Percentiles rank a stretch among this genome's conserved stretches.
These are phyloP conservation scores for Neopestalotiopsis sp. DNA, from an alignment of 2,329 filamentous ascomycete genomes.

Conservation along the genomic window DNA sequence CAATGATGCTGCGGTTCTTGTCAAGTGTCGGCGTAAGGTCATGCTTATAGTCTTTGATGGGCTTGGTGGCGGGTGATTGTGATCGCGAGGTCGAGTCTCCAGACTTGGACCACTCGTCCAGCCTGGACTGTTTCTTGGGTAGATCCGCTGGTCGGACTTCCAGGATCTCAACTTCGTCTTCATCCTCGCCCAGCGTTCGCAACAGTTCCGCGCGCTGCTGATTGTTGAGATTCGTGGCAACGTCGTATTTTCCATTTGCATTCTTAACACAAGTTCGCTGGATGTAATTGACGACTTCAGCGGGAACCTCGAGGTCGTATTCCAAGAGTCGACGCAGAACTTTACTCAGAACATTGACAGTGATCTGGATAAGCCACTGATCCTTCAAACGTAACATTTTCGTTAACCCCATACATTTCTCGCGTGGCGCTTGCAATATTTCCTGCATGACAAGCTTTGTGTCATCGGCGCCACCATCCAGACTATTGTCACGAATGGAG, in stretches of 20 bases:
- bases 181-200: constrained; percentile 64
- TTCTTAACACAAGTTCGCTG: constrained; percentile 70
- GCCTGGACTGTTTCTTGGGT: constrained; percentile 61
- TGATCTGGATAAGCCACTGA: constrained; percentile 80
- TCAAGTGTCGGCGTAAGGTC: constrained; percentile 52
- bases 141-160: constrained; percentile 43
- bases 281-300: constrained; percentile 65
- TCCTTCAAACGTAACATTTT: constrained; percentile 93
- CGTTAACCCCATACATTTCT: constrained; percentile 71
- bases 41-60: constrained; percentile 53
- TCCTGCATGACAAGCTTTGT: constrained; percentile 41
- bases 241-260: constrained; percentile 58
- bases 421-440: constrained; percentile 69
- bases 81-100: constrained; percentile 36
- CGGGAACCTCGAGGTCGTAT: constrained; percentile 73
- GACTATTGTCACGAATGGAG: constrained; percentile 34
- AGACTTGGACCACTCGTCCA: constrained; percentile 68
- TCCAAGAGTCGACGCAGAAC: constrained; percentile 83
- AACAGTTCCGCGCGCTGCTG: constrained; percentile 86
- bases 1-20: constrained; percentile 50
- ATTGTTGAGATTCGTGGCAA: constrained; percentile 79
- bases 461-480: constrained; percentile 34
- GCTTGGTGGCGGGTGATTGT: constrained; percentile 32
- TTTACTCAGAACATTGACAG: constrained; percentile 83
- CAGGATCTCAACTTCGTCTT: constrained; percentile 55